Conservation (phyloP, 148 eudicot genomes). For the Fagopyrum tataricum region DNA sequence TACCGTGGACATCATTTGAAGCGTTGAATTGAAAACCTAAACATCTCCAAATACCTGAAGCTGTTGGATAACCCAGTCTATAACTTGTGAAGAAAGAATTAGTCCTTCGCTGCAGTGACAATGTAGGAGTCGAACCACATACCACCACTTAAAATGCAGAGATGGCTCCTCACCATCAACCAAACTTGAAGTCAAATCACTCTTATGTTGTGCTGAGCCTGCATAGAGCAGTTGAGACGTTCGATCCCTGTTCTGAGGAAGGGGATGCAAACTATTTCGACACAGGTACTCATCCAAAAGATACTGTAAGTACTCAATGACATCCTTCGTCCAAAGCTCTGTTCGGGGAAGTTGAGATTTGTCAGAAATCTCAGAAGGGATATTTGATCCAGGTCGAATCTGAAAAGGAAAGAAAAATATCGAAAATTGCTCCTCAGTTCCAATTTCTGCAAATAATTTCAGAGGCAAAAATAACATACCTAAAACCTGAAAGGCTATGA, state of each 20-base stretch:
- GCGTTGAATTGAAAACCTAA: not conserved
- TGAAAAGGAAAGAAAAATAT: conserved; percentile 22
- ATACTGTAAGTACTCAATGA: conserved; percentile 75
- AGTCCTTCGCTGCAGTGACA: conserved; percentile 90
- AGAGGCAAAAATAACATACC: not conserved
- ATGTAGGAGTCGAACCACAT: conserved; percentile 79
- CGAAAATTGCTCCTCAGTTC: not conserved
- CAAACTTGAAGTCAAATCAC: conserved; percentile 26
- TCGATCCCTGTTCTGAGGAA: conserved; percentile 44
- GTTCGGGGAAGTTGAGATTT: conserved; percentile 64
- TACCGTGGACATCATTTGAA: not conserved
- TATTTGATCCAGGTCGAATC: conserved; percentile 57
- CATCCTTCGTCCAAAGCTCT: conserved; percentile 94
- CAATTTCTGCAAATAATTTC: not conserved
- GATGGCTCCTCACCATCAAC: conserved; percentile 72
- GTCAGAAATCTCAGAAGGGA: conserved; percentile 57
- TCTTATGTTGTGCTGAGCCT: conserved; percentile 50
- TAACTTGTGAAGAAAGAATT: conserved; percentile 65
- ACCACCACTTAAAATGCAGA: conserved; percentile 95
- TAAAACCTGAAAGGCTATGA: not conserved
- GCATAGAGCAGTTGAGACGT: conserved; percentile 48
- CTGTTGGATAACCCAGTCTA: conserved; percentile 89
- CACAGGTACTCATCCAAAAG: conserved; percentile 60
- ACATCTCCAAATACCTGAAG: conserved; percentile 56
- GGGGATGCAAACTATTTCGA: conserved; percentile 39